phyloP scores from a whole-genome alignment of 2,329 filamentous ascomycete genomes.

The Penicillium thymicola region DNA sequence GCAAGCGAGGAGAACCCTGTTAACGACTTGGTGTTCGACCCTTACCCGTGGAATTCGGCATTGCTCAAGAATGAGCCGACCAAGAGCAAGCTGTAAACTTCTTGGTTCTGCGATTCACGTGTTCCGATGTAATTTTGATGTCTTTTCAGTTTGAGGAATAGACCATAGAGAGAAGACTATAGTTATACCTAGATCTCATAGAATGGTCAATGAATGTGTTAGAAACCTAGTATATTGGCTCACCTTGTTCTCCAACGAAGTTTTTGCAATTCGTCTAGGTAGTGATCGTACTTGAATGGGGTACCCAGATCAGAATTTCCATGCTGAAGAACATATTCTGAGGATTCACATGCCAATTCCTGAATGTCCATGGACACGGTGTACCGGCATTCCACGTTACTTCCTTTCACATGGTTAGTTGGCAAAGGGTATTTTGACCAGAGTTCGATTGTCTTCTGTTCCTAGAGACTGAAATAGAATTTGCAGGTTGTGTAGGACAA shows the following conservation, averaged over 20 bases:
- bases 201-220: background rate
- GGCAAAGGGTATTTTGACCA: background rate
- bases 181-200: conserved; percentile 4
- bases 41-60: conserved; percentile 62
- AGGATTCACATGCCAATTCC: background rate
- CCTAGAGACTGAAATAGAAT: background rate
- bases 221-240: background rate
- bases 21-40: conserved; percentile 68
- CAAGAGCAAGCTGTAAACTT: conserved; percentile 38
- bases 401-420: background rate
- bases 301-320: background rate
- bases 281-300: background rate
- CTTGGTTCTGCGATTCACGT: conserved; percentile 4
- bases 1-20: conserved; percentile 71
- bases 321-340: too few species aligned
- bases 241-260: background rate
- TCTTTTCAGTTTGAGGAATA: background rate
- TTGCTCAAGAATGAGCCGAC: conserved; percentile 56
- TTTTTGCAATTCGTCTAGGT: background rate
- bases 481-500: background rate
- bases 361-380: background rate
- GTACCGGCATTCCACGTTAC: background rate
- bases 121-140: conserved; percentile 8
- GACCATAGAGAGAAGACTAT: conserved; percentile 7
- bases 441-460: background rate